Percentiles rank a stretch among this genome's conserved stretches.
Conservation (phyloP, 352 stramenopile genomes). For the Aphanomyces euteiches region DNA sequence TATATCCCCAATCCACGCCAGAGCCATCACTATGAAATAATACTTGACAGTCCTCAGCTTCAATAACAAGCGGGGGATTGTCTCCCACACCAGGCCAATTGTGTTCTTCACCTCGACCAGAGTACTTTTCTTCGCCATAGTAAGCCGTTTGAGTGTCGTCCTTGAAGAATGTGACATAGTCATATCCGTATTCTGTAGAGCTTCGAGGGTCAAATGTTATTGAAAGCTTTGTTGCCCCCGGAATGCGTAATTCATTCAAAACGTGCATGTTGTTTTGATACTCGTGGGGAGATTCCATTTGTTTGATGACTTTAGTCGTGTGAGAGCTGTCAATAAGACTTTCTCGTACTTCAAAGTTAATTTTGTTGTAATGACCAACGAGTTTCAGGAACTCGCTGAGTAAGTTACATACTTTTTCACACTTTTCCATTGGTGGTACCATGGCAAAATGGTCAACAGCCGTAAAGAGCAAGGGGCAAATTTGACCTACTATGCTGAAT, state of each 20-base stretch:
- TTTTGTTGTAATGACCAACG: conserved; percentile 2
- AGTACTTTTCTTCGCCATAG: conserved; percentile 71
- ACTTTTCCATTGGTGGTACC: neutral
- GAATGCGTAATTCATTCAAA: conserved; percentile 59
- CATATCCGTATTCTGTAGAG: conserved; percentile 80
- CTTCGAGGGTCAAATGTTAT: conserved; percentile 81
- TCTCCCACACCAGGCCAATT: conserved; percentile 75
- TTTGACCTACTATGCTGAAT: neutral
- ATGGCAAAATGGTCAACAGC: conserved; percentile 12
- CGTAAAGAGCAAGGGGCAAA: conserved; percentile 4
- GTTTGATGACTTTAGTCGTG: conserved; percentile 7
- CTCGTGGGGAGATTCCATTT: conserved; percentile 70
- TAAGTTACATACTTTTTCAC: neutral
- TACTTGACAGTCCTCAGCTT: conserved; percentile 71
- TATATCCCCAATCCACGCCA: conserved; percentile 80
- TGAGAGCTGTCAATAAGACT: neutral
- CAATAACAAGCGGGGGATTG: conserved; percentile 64
- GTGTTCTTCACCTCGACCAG: conserved; percentile 57
- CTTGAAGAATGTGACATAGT: conserved; percentile 87
- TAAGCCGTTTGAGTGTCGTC: conserved; percentile 48
- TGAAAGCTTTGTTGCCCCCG: conserved; percentile 60
- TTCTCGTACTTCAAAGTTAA: neutral
- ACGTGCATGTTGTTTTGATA: conserved; percentile 78
- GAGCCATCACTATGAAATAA: conserved; percentile 79
- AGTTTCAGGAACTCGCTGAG: neutral